Evolutionary conservation across 2,329 filamentous ascomycete genomes (phyloP), one percentile per base, ranked within the genome.

Genomic region (Pseudogymnoascus sp.): DNA sequence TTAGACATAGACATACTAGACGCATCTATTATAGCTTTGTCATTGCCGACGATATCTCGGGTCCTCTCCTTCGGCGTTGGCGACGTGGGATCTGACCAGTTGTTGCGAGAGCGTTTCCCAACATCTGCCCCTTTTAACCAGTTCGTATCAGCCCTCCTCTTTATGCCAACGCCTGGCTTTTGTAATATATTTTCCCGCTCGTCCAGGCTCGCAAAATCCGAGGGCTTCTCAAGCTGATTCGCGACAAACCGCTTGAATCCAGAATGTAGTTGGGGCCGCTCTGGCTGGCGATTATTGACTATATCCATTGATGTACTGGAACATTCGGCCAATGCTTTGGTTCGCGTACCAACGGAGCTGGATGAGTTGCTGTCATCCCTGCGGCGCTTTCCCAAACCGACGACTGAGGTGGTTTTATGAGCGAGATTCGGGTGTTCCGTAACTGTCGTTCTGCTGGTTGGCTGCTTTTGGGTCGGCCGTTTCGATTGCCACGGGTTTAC

Each of bases 401-500:
- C 16, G 28, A 36, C 16, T 12, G 46, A 53, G n/a, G 28, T 34
- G 9, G 28, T 21, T 21, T 56, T 34, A 36, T 36, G 49, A 5
- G 49, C 28, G 14, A 56, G 9, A 21, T 21, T 34, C 11, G 1
- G n/a, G 11, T 5, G 28, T 36, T 56, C 49, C 28, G 49, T 56
- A 21, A 9, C 28, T 14, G 49, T 36, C 16, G 49, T 11, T 56
- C 16, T 34, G 4, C 21, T 56, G 16, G 9, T 8, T 18, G 49
- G n/a, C 16, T 36, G 28, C 9, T 56, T 56, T 7, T 14, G 28
- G 49, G 28, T 16, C 25, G 60, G 61, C 63, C 65, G 31, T 64
- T 71, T 56, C 1, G 77, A 76, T 43, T 73, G 69, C 82, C 82
- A 84, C 12, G 82, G 82, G 65, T 84, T 83, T 34, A 71, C 68